These are phyloP conservation scores for Aspergillus fischeri DNA, from an alignment of 2,329 filamentous ascomycete species.

Conservation along the genomic window DNA sequence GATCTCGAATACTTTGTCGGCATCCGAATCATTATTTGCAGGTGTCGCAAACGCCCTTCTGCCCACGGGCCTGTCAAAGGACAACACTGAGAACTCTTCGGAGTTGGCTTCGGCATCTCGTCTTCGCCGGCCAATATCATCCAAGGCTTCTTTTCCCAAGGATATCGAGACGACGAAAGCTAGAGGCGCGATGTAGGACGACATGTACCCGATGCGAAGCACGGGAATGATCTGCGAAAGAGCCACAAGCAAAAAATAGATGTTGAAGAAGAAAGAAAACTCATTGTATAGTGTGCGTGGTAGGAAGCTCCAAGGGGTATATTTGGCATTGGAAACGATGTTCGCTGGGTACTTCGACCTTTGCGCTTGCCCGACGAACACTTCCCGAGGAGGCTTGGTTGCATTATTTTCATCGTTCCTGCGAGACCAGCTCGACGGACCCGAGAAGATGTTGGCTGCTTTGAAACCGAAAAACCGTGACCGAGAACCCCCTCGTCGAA, in stretches of 20 bases:
- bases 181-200: conserved; percentile 88
- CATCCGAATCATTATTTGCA: conserved; percentile 9
- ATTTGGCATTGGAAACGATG: conserved; percentile 93
- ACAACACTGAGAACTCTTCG: conserved; percentile 76
- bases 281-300: conserved; percentile 96
- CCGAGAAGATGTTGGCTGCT: conserved; percentile 32
- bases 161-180: conserved; percentile 90
- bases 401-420: conserved; percentile 40
- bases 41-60: conserved; percentile 5
- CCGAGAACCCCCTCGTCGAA: conserved; percentile 49
- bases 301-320: conserved; percentile 90
- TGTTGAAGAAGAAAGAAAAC: conserved; percentile 99
- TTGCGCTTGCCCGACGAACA: conserved; percentile 72
- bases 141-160: conserved; percentile 89
- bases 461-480: conserved; percentile 67
- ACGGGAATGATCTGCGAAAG: conserved; percentile 88
- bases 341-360: conserved; percentile 79
- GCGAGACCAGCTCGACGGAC: conserved; percentile 21
- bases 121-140: conserved; percentile 81
- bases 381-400: conserved; percentile 59
- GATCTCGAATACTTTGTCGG: conserved; percentile 56
- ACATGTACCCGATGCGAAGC: conserved; percentile 87
- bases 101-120: conserved; percentile 93
- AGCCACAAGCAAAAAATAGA: conserved; percentile 95
- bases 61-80: conserved; percentile 53